A percentile compares a stretch with the other conserved stretches of the same genome.
Conservation (phyloP, 2,329 filamentous ascomycete species). For the Phaeoacremonium minimum region DNA sequence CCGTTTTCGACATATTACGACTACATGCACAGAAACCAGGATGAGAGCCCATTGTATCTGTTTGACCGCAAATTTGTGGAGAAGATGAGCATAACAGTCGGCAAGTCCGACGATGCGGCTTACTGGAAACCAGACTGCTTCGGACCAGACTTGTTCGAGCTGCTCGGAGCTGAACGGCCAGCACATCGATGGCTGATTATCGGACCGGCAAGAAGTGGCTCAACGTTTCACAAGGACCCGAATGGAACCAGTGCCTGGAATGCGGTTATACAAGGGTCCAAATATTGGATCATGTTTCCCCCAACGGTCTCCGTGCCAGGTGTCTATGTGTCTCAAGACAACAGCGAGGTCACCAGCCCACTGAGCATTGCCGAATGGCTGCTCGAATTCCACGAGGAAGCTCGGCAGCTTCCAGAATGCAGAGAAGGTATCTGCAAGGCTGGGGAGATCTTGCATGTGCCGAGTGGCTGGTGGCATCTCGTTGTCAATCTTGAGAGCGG, state of each 20-base stretch:
- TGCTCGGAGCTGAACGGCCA: constrained; percentile 73
- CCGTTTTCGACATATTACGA: constrained; percentile 71
- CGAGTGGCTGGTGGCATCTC: constrained; percentile 94
- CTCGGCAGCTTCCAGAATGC: constrained; percentile 70
- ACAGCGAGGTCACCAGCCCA: constrained; percentile 89
- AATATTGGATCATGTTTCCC: constrained; percentile 99
- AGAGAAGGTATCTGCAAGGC: constrained; percentile 78
- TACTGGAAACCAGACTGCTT: constrained; percentile 86
- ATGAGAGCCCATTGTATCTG: constrained; percentile 89
- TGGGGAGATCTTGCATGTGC: constrained; percentile 88
- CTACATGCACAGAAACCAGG: constrained; percentile 75
- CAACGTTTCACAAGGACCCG: constrained; percentile 87
- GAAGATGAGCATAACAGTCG: constrained; percentile 73
- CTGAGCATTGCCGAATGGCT: constrained; percentile 97
- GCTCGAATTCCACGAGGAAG: constrained; percentile 81
- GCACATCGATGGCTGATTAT: constrained; percentile 92
- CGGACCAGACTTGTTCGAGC: constrained; percentile 77
- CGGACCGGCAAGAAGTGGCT: constrained; percentile 80
- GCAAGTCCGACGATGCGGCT: constrained; percentile 40
- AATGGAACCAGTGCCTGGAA: constrained; percentile 85
- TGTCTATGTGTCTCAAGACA: constrained; percentile 83
- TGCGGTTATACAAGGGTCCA: constrained; percentile 80
- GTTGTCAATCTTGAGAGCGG: constrained; percentile 84
- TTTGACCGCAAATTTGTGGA: constrained; percentile 85
- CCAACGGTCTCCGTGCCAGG: constrained; percentile 75